Base-by-base conservation (phyloP, 164 flowering plant genomes). In the Stephania cephalantha region DNA sequence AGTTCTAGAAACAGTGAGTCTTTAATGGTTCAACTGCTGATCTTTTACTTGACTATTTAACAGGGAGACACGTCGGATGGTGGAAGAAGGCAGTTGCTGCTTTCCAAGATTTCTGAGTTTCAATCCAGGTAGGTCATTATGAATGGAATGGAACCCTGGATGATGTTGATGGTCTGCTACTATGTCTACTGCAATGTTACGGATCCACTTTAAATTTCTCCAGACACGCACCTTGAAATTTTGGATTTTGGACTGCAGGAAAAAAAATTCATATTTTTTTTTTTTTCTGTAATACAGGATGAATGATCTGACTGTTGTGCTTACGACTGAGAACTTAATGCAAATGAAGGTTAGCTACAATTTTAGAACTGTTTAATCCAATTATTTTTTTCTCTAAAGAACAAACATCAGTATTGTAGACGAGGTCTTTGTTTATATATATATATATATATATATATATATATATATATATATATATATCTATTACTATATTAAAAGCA, bases 31-130 rank as follows among this genome's bases (percentile, higher is more conserved):
- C 42, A 35, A 0, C 42, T 35, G 3, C 42, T 35, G 42, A 35
- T 35, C 42, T 35, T 35, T 35, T 35, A 35, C 42, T 35, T 35
- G 42, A 35, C 11, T 12, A 48, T 67, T 81, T 79, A 22, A 71
- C 86, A 93, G 98, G 84, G 81, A 82, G 97, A 91, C 67, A 20
- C 81, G 46, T 77, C 80, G 9, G 77, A 81, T 68, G 83, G 91
- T 76, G 94, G 90, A 79, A 90, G 95, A 84, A 95, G 91, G 81
- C 82, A 83, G 8, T 76, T 82, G 75, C 82, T 92, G 75, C 85
- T 86, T 30, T n/a, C 46, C 64, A 89, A 85, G 83, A 83, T 91
- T 69, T 78, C 88, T 6, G 98, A 92, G 75, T 87, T 90, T 50
- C 91, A 89, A 78, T 55, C 88, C 30, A 91, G 91, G 97, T 91